A percentile compares a stretch with the other conserved stretches of the same genome.
Evolutionary conservation across 768 basidiomycete genomes (phyloP).

Genomic region (Pisolithus microcarpus): DNA sequence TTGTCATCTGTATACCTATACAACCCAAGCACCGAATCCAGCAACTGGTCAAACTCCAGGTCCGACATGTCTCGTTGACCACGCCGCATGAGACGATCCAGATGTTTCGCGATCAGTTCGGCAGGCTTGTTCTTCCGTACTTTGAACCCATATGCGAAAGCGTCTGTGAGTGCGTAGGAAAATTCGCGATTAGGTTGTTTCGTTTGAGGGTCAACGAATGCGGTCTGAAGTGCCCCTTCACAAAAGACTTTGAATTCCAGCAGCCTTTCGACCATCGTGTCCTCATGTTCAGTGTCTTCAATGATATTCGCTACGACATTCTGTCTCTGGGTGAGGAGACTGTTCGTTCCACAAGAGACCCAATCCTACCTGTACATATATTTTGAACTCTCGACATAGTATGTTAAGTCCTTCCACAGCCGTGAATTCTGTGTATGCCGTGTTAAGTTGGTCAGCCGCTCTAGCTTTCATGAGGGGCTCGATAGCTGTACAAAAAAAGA

Average conservation of each 20-base stretch:
- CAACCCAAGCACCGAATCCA: conserved; percentile 63
- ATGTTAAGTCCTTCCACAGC: conserved; percentile 48
- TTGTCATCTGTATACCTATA: conserved; percentile 89
- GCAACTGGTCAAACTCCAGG: conserved; percentile 48
- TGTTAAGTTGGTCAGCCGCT: conserved; percentile 36
- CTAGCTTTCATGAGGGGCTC: conserved; percentile 43
- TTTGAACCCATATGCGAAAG: conserved; percentile 70
- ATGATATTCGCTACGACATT: conserved; percentile 57
- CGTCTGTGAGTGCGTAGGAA: conserved; percentile 60
- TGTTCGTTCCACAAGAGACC: neutral
- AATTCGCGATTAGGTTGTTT: conserved; percentile 48
- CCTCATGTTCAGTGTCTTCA: conserved; percentile 53
- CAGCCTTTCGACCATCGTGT: conserved; percentile 70
- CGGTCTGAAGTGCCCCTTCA: conserved; percentile 40
- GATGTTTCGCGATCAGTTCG: conserved; percentile 86
- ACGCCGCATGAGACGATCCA: conserved; percentile 81
- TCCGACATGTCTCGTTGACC: conserved; percentile 72
- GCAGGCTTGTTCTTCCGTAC: conserved; percentile 76
- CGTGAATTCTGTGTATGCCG: conserved; percentile 56
- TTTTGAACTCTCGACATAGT: conserved; percentile 56
- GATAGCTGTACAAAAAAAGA: conserved; percentile 35
- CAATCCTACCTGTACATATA: conserved; percentile 46
- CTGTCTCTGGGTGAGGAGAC: conserved; percentile 28
- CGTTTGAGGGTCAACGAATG: conserved; percentile 41
- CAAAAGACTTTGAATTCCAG: conserved; percentile 59